Evolutionary conservation across 306 rosid genomes (phyloP).

Genomic region (Quercus berberidifolia): DNA sequence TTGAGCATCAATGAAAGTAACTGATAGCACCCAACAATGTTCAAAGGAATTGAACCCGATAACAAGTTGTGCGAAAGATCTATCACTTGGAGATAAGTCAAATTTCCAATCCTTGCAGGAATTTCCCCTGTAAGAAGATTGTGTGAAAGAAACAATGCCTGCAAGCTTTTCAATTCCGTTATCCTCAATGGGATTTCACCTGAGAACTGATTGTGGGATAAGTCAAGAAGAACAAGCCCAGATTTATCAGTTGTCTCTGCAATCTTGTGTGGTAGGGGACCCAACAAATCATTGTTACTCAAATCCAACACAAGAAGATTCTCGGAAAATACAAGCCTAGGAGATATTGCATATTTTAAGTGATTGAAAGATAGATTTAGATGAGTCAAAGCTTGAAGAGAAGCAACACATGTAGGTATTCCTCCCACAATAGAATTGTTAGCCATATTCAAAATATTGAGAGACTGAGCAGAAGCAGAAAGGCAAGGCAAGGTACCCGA

Average conservation of each 20-base stretch:
- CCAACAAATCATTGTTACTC: conserved; percentile 78
- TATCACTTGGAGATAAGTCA: conserved; percentile 94
- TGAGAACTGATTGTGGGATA: conserved; percentile 84
- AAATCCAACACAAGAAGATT: conserved; percentile 90
- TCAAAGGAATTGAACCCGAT: conserved; percentile 86
- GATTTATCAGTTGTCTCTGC: conserved; percentile 83
- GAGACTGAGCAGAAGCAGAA: conserved; percentile 66
- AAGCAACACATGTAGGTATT: conserved; percentile 81
- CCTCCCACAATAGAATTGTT: conserved; percentile 86
- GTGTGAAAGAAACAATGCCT: conserved; percentile 94
- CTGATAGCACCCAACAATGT: conserved; percentile 97
- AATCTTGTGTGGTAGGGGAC: conserved; percentile 79
- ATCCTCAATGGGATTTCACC: conserved; percentile 86
- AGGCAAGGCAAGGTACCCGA: conserved; percentile 93
- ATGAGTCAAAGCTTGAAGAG: conserved; percentile 65
- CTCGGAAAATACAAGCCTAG: conserved; percentile 80
- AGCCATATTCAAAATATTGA: conserved; percentile 63
- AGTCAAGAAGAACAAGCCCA: conserved; percentile 90
- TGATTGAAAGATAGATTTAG: conserved; percentile 80
- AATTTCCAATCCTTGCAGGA: conserved; percentile 86
- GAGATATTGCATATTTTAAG: conserved; percentile 66
- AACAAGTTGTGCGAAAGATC: conserved; percentile 88
- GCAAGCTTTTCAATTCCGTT: conserved; percentile 90
- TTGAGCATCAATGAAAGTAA: conserved; percentile 82
- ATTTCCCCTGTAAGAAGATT: conserved; percentile 87